phyloP scores from a whole-genome alignment of 2,329 filamentous ascomycete species.

The Monosporascus sp. region DNA sequence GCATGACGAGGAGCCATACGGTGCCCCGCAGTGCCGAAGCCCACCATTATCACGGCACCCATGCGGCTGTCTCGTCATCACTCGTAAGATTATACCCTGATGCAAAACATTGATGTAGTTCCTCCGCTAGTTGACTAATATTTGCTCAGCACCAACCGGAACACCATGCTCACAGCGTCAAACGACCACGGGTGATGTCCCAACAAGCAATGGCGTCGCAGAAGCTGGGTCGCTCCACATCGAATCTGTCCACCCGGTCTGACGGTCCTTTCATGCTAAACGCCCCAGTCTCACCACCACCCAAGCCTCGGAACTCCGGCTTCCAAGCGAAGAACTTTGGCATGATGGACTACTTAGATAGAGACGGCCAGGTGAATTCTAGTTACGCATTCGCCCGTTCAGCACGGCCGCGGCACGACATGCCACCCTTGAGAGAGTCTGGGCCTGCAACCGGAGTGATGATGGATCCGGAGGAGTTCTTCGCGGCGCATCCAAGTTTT shows the following conservation, averaged over 20 bases:
- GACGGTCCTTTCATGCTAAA: conserved; percentile 34
- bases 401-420: conserved; percentile 22
- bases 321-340: conserved; percentile 16
- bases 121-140: conserved; percentile 14
- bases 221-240: conserved; percentile 41
- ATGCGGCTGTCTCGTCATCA: conserved; percentile 14
- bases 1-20: conserved; percentile 23
- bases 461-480: conserved; percentile 34
- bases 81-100: conserved; percentile 23
- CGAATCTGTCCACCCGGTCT: conserved; percentile 35
- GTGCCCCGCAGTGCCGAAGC: conserved; percentile 22
- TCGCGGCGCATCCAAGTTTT: conserved; percentile 23
- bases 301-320: conserved; percentile 18
- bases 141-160: conserved; percentile 18
- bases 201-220: conserved; percentile 28
- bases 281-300: conserved; percentile 30
- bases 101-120: conserved; percentile 4
- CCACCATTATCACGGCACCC: conserved; percentile 15
- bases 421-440: conserved; percentile 34
- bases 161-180: conserved; percentile 23
- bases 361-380: conserved; percentile 25
- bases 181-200: conserved; percentile 30
- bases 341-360: conserved; percentile 26
- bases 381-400: conserved; percentile 16
- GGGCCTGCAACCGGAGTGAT: conserved; percentile 25